Conservation (phyloP, 2,329 filamentous ascomycete genomes). For the Periconia digitata region DNA sequence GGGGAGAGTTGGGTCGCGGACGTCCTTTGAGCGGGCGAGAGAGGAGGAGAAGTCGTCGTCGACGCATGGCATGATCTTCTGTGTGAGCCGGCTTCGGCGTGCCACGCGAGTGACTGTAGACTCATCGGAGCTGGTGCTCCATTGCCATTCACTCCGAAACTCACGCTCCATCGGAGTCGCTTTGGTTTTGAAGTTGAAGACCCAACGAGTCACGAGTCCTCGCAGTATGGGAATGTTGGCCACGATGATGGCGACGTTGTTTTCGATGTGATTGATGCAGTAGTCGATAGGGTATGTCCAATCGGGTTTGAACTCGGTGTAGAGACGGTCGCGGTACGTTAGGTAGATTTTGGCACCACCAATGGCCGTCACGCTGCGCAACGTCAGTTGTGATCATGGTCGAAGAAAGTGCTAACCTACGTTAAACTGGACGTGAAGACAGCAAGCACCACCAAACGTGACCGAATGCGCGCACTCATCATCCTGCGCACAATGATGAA, state of each 20-base stretch:
- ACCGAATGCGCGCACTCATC: constrained; percentile 44
- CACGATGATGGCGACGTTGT: constrained; percentile 46
- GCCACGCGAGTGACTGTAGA: constrained; percentile 28
- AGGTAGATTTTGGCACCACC: constrained; percentile 45
- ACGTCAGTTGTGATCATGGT: no score
- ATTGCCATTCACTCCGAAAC: constrained; percentile 31
- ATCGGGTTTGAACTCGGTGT: constrained; percentile 36
- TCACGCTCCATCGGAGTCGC: constrained; percentile 36
- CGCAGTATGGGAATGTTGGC: constrained; percentile 46
- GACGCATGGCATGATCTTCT: constrained; percentile 40
- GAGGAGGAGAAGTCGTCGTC: constrained; percentile 39
- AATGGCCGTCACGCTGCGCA: constrained; percentile 39
- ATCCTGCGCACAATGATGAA: constrained; percentile 45
- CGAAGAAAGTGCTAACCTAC: constrained; percentile 20
- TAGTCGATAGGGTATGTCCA: constrained; percentile 48
- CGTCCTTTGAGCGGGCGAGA: constrained; percentile 26
- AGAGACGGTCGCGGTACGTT: constrained; percentile 44
- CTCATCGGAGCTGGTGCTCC: constrained; percentile 26
- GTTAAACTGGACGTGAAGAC: constrained; percentile 45
- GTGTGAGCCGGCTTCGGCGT: constrained; percentile 25
- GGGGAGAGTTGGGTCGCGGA: constrained; percentile 21
- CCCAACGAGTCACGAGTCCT: constrained; percentile 44
- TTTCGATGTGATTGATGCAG: constrained; percentile 46
- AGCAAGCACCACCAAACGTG: constrained; percentile 40
- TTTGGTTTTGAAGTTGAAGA: constrained; percentile 41